Evolutionary conservation across 768 basidiomycete species (phyloP), one percentile per base, ranked within the genome.

Genomic region (Lactarius trivialis): DNA sequence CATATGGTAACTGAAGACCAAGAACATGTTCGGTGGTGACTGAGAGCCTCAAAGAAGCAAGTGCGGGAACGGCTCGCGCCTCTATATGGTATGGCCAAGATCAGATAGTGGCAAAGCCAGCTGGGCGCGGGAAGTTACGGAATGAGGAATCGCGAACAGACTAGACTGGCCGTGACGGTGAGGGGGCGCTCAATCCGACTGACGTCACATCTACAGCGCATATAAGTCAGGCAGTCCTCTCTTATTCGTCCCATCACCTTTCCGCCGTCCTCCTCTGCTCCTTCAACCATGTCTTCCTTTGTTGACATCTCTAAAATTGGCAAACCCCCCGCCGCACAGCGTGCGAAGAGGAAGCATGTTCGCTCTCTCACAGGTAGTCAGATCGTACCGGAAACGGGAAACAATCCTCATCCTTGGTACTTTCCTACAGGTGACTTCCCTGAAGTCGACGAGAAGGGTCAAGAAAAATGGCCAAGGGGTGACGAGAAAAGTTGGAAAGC

Each of bases 391-490:
- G n/a, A n/a, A n/a, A n/a, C n/a, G n/a, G n/a, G n/a, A n/a, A n/a
- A n/a, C n/a, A 60, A 4, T 17, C 43, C 15, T 7, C 24, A n/a
- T n/a, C n/a, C n/a, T n/a, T n/a, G n/a, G n/a, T n/a, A n/a, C n/a
- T 26, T 48, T 49, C 30, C 37, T 59, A n/a, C 63, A 93, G 91
- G 88, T 17, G 92, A 91, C 70, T 74, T 86, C 3, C 88, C 91
- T 4, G 91, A 93, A 72, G 82, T 81, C 50, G 89, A 92, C 69
- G 84, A 80, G 3, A 72, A 78, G 50, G 91, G 91, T 36, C 85
- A 89, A 71, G 91, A 92, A 71, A 86, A 86, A 73, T 93, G 91
- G 91, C 91, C 91, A 34, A 79, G 78, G 64, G 91, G 91, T 43
- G 87, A 93, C 12, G 89, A 91, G 71, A 78, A 79, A 58, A 77